Evolutionary conservation across 805 yeast genomes (phyloP), one percentile per base, ranked within the genome.

Genomic region (Kuraishia hungarica): DNA sequence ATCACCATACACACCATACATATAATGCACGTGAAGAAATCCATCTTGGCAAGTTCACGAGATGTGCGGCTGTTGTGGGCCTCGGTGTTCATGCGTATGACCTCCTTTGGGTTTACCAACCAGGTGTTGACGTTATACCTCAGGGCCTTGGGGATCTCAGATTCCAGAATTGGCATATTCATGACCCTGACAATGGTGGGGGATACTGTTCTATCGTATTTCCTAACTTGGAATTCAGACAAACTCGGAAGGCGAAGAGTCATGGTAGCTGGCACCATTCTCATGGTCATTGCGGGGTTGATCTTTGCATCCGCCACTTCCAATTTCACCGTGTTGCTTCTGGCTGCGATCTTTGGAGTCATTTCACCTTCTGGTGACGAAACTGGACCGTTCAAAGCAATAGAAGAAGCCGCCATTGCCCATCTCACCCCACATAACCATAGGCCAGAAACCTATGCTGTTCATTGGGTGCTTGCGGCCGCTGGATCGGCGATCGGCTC

Each of bases 281-380:
- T 87, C 74, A 90, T 90, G 96, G 61, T 80, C 2, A 58, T 72
- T 0, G 78, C 94, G 20, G 96, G 96, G 1, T 52, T 79, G 1
- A 76, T 80, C 0, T 90, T 90, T 66, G 79, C 85, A n/a, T 61
- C 69, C 0, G 69, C 71, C 23, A 72, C 75, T 57, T 74, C 80
- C 39, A 79, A 80, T 59, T 89, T 74, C 65, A 64, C 70, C 59
- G 58, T 86, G 1, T 72, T 90, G 47, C 70, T 90, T 21, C 23
- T 75, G 1, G 94, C 94, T 8, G 94, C 96, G 1, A 79, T 88
- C 1, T 56, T 88, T 29, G 97, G 97, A 1, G 96, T 90, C 19
- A 87, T 90, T 7, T 87, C 96, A 1, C 94, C 96, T 1, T 82
- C 89, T 28, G 96, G 97, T 23, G 91, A 86, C 63, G 97, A 90